A percentile compares a stretch with the other conserved stretches of the same genome.
These are phyloP conservation scores for Colletotrichum spaethianum DNA, from an alignment of 2,329 filamentous ascomycete species.

Conservation along the genomic window DNA sequence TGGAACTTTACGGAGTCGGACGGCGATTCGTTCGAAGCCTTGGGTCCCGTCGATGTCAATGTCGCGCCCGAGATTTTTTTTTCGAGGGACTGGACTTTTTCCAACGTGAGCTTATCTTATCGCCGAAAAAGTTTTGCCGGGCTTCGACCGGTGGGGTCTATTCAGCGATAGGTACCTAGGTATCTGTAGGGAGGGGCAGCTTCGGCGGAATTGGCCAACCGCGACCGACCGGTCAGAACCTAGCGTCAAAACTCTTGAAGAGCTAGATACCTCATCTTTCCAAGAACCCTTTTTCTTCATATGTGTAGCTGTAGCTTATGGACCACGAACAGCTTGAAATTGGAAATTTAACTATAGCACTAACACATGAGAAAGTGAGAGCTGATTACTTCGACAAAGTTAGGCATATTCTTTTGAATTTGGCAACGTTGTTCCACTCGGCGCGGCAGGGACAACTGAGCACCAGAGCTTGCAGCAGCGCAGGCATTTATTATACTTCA, in stretches of 20 bases:
- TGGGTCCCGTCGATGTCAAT: constrained; percentile 1
- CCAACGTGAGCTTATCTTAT: constrained; percentile 35
- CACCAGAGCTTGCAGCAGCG: not conserved
- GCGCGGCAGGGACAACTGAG: not conserved
- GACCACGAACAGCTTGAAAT: no score
- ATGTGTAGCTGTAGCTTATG: no score
- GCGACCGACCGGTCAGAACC: not conserved
- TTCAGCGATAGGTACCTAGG: not conserved
- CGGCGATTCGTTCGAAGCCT: constrained; percentile 21
- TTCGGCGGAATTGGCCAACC: not conserved
- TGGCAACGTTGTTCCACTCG: not conserved
- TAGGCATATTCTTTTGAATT: not conserved
- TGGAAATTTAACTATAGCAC: no score
- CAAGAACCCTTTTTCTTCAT: no score
- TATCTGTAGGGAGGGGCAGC: not conserved
- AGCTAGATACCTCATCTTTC: not conserved
- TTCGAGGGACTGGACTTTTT: constrained; percentile 9
- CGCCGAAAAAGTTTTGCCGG: constrained; percentile 10
- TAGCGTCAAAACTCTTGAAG: not conserved
- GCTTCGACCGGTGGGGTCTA: constrained; percentile 1
- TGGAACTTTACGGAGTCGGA: constrained; percentile 4
- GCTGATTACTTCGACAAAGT: not conserved
- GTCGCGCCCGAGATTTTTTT: constrained; percentile 29
- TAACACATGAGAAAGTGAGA: not conserved
- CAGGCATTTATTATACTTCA: no score